Conservation (phyloP, 768 basidiomycete genomes). For the Tremella mesenterica region DNA sequence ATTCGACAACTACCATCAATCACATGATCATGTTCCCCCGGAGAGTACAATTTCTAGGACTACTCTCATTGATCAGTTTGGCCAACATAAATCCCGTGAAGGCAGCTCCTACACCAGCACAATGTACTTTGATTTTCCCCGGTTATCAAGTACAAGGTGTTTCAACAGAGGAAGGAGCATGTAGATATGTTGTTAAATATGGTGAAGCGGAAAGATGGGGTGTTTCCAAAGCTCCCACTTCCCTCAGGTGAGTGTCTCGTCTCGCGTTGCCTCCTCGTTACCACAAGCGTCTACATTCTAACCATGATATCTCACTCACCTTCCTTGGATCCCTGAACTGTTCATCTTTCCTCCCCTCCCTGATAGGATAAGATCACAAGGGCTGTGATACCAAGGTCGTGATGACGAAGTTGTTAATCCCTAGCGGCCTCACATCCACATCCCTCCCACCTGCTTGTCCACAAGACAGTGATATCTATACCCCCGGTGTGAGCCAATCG, state of each 20-base stretch:
- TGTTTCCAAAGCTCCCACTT: background rate
- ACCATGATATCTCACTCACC: too few species aligned
- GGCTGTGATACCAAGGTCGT: background rate
- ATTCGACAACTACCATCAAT: too few species aligned
- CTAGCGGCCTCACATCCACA: constrained; percentile 34
- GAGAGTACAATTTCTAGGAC: too few species aligned
- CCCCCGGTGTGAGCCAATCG: constrained; percentile 47
- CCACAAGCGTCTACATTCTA: too few species aligned
- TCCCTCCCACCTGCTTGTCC: constrained; percentile 64
- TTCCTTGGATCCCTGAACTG: too few species aligned
- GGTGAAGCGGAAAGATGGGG: background rate
- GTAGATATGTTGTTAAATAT: background rate
- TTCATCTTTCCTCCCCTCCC: too few species aligned
- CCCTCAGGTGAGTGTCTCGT: background rate
- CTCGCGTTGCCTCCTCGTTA: too few species aligned
- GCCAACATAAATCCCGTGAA: too few species aligned
- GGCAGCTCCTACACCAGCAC: too few species aligned
- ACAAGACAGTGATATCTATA: constrained; percentile 48
- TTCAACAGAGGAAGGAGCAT: background rate
- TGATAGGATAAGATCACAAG: background rate
- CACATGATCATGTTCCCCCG: too few species aligned
- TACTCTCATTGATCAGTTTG: too few species aligned
- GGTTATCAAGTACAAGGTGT: background rate
- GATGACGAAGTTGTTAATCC: too few species aligned
- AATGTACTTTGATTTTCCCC: background rate